phyloP scores from a whole-genome alignment of 192 early-diverging fungal genomes.

The Kappamyces sp. region DNA sequence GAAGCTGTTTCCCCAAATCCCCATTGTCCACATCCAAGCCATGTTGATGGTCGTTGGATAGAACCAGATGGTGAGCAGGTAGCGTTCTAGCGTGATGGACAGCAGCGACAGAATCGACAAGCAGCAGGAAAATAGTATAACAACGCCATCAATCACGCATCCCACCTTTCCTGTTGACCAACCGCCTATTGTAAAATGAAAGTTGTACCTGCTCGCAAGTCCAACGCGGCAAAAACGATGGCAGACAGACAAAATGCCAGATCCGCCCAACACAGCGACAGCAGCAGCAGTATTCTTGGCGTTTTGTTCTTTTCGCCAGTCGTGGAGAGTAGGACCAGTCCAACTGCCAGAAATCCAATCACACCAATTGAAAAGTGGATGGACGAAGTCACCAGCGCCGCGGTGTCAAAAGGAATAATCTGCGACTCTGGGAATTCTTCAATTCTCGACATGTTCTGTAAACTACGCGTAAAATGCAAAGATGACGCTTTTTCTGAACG shows the following conservation, averaged over 20 bases:
- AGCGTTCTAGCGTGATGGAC: conserved; percentile 1
- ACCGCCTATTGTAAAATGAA: background rate
- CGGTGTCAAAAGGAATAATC: no score
- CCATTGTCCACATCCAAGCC: background rate
- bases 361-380: background rate
- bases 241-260: background rate
- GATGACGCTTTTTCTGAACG: background rate
- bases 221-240: background rate
- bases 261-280: conserved; percentile 11
- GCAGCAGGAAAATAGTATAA: conserved; percentile 3
- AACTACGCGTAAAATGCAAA: background rate
- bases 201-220: background rate
- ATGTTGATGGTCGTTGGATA: background rate
- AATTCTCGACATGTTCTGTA: no score
- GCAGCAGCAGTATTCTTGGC: background rate
- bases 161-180: conserved; percentile 8
- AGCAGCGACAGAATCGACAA: conserved; percentile 3
- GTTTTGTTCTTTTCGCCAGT: background rate
- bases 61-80: background rate
- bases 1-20: background rate
- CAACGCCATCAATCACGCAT: background rate
- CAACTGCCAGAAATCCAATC: background rate
- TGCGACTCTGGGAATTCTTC: no score
- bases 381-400: no score
- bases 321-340: background rate